These are phyloP conservation scores for Closterium sp. DNA, from an alignment of 139 green algal species.

Conservation along the genomic window DNA sequence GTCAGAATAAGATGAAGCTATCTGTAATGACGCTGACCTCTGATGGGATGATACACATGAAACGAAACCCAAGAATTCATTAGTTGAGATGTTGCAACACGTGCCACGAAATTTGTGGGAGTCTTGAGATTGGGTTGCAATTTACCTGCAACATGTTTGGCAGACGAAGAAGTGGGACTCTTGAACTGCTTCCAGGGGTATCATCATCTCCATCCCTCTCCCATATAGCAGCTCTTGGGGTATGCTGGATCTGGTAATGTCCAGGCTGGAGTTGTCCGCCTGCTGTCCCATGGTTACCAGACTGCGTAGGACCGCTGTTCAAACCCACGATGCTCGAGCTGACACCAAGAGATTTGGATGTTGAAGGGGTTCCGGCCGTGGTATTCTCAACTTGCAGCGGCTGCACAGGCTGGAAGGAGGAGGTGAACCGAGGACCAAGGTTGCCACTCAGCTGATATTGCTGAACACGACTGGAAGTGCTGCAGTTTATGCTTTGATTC, in stretches of 20 bases:
- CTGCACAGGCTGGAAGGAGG: not conserved
- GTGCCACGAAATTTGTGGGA: not conserved
- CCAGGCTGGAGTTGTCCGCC: not conserved
- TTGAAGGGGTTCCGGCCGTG: not conserved
- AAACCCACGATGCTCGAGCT: not conserved
- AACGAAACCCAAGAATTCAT: not conserved
- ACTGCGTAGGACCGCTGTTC: not conserved
- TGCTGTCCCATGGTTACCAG: not conserved
- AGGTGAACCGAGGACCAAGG: not conserved
- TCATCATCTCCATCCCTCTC: not conserved
- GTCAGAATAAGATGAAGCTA: not conserved
- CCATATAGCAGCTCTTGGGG: not conserved
- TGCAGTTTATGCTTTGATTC: not conserved
- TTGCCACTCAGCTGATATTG: not conserved
- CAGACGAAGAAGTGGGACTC: not conserved
- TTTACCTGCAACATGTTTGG: not conserved
- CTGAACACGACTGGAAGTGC: not conserved
- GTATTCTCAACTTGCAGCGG: not conserved
- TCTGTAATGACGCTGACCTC: not conserved
- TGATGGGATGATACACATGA: not conserved
- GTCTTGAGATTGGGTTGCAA: not conserved
- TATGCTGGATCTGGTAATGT: not conserved
- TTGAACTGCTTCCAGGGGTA: not conserved
- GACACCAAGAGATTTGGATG: not conserved
- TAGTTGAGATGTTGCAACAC: not conserved